Percentiles rank a stretch among this genome's conserved stretches.
Evolutionary conservation across 176 grass and related monocot species (phyloP).

Genomic region (Areca catechu): DNA sequence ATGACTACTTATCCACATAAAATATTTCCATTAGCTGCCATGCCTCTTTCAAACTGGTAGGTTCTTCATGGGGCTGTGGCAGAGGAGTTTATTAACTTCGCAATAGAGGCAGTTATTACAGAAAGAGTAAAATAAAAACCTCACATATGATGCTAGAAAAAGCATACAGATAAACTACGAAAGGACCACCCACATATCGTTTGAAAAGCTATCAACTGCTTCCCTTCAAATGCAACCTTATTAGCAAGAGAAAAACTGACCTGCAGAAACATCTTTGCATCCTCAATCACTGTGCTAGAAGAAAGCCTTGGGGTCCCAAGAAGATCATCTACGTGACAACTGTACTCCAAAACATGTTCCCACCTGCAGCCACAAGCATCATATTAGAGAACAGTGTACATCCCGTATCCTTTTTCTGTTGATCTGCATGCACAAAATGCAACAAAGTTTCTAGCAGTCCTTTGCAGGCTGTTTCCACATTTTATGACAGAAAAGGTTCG

Average conservation of each 20-base stretch:
- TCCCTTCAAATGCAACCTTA: not conserved
- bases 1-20: conserved; percentile 79
- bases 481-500: too few relatives aligned
- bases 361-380: conserved; percentile 34
- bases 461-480: too few relatives aligned
- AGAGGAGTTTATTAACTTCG: too few relatives aligned
- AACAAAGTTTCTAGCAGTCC: too few relatives aligned
- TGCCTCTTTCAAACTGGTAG: conserved; percentile 67
- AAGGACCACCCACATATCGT: not conserved
- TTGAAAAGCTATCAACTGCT: not conserved
- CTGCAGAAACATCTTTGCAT: conserved; percentile 67
- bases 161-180: not conserved
- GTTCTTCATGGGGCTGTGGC: conserved; percentile 43
- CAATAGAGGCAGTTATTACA: too few relatives aligned
- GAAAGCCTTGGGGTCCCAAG: conserved; percentile 35
- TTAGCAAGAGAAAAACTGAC: conserved; percentile 17
- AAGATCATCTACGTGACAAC: conserved; percentile 57
- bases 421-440: too few relatives aligned
- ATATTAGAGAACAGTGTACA: not conserved
- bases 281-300: conserved; percentile 39
- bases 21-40: conserved; percentile 99
- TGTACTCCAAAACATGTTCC: conserved; percentile 84
- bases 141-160: conserved; percentile 8
- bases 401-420: too few relatives aligned
- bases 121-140: not conserved